Percentiles rank a stretch among this genome's conserved stretches.
phyloP scores from a whole-genome alignment of 176 grass and related monocot genomes.

The Ananas comosus region DNA sequence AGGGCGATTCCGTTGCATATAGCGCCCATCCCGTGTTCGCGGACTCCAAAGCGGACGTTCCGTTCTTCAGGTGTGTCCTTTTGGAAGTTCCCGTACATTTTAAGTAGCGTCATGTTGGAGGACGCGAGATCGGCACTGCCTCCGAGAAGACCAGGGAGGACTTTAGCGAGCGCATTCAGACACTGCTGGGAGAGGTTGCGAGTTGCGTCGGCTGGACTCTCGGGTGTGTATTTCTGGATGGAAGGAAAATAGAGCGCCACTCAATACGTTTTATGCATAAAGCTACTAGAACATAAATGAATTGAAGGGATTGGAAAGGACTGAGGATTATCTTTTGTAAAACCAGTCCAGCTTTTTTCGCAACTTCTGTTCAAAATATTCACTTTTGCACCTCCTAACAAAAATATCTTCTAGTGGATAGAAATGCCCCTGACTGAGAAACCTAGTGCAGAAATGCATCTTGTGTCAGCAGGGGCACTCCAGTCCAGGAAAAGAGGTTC shows the following conservation, averaged over 20 bases:
- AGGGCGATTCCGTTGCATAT: slow-evolving; percentile 45
- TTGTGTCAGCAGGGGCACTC: no score
- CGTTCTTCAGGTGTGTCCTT: slow-evolving; percentile 42
- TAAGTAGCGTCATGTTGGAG: slow-evolving; percentile 51
- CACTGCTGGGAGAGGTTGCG: slow-evolving; percentile 44
- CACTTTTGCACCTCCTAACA: no score
- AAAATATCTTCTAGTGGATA: no score
- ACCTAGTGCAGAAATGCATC: no score
- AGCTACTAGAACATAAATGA: neutral
- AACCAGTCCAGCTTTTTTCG: no score
- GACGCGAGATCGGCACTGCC: slow-evolving; percentile 53
- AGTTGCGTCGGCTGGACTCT: slow-evolving; percentile 25
- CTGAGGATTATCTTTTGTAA: no score
- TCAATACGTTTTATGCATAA: neutral
- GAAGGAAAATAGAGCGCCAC: neutral
- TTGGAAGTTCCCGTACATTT: slow-evolving; percentile 53
- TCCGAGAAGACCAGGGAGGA: slow-evolving; percentile 50
- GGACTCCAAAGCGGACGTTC: slow-evolving; percentile 49
- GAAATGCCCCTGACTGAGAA: no score
- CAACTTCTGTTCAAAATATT: no score
- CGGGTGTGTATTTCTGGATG: slow-evolving; percentile 7
- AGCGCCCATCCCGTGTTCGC: slow-evolving; percentile 52
- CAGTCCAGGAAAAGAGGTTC: no score
- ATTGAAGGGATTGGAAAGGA: no score
- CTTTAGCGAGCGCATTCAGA: slow-evolving; percentile 49